Percentiles rank a stretch among this genome's conserved stretches.
These are phyloP conservation scores for Liriodendron chinense DNA, from an alignment of 164 flowering plant species.

Conservation along the genomic window DNA sequence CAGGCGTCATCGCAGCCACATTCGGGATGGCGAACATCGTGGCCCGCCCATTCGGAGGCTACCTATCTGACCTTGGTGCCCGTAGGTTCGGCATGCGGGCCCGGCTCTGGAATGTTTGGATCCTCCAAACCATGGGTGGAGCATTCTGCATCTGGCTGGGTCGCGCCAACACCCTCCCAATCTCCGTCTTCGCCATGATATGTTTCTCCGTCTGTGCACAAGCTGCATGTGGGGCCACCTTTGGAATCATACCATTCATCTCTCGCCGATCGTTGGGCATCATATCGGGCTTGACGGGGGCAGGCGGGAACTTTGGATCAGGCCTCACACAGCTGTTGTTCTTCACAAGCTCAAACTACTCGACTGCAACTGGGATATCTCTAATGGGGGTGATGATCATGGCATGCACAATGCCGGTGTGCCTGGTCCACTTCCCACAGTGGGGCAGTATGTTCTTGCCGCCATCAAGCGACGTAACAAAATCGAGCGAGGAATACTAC, in stretches of 20 bases:
- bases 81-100: slow-evolving; percentile 63
- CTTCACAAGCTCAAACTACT: slow-evolving; percentile 48
- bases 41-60: slow-evolving; percentile 74
- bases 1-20: slow-evolving; percentile 65
- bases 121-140: slow-evolving; percentile 71
- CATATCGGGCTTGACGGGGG: slow-evolving; percentile 75
- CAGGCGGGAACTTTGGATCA: slow-evolving; percentile 80
- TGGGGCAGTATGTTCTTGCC: slow-evolving; percentile 91
- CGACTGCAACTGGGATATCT: slow-evolving; percentile 50
- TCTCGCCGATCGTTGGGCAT: slow-evolving; percentile 71
- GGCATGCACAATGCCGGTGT: slow-evolving; percentile 58
- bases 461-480: slow-evolving; percentile 34
- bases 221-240: slow-evolving; percentile 76
- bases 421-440: slow-evolving; percentile 65
- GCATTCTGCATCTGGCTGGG: slow-evolving; percentile 74
- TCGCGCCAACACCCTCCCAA: slow-evolving; percentile 47
- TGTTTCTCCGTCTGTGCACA: slow-evolving; percentile 72
- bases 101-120: slow-evolving; percentile 66
- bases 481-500: slow-evolving; percentile 47
- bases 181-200: slow-evolving; percentile 59
- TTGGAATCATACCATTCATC: slow-evolving; percentile 69
- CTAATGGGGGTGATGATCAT: slow-evolving; percentile 70
- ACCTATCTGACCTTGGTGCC: slow-evolving; percentile 51
- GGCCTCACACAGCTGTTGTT: slow-evolving; percentile 67
- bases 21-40: slow-evolving; percentile 77